These are phyloP conservation scores for Rosa chinensis DNA, from an alignment of 306 rosid species.

Conservation along the genomic window DNA sequence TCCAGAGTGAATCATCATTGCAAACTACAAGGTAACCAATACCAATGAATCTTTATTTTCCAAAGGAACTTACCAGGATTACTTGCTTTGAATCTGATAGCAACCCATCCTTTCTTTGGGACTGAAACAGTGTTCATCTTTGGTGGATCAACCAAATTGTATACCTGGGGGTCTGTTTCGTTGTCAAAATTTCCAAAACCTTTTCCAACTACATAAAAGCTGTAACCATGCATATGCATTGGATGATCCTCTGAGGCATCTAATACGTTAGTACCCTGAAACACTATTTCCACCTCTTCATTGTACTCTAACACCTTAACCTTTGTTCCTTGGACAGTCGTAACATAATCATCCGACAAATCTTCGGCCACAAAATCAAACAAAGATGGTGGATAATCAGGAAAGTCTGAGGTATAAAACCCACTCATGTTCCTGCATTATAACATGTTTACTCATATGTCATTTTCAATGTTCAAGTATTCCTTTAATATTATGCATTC, in stretches of 20 bases:
- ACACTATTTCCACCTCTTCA: constrained; percentile 40
- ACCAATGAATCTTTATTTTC: background rate
- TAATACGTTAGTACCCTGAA: constrained; percentile 42
- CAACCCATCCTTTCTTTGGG: constrained; percentile 24
- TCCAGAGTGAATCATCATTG: background rate
- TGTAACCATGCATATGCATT: constrained; percentile 24
- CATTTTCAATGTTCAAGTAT: background rate
- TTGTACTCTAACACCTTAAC: constrained; percentile 39
- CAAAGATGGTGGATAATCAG: constrained; percentile 37
- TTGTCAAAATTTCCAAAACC: constrained; percentile 26
- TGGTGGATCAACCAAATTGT: constrained; percentile 34
- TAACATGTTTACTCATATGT: background rate
- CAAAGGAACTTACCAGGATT: constrained; percentile 14
- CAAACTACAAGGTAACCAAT: background rate
- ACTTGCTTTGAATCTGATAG: constrained; percentile 25
- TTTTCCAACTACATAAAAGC: constrained; percentile 31
- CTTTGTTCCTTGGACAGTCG: constrained; percentile 31
- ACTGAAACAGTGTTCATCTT: constrained; percentile 13
- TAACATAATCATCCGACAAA: background rate
- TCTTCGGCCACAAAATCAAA: constrained; percentile 36
- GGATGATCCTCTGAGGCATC: constrained; percentile 30
- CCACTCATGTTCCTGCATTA: constrained; percentile 20
- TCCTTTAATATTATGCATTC: background rate
- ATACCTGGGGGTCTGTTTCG: constrained; percentile 1
- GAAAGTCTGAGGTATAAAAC: constrained; percentile 29